Base-by-base conservation (phyloP, 192 early-diverging fungal species). In the Backusella luteola region DNA sequence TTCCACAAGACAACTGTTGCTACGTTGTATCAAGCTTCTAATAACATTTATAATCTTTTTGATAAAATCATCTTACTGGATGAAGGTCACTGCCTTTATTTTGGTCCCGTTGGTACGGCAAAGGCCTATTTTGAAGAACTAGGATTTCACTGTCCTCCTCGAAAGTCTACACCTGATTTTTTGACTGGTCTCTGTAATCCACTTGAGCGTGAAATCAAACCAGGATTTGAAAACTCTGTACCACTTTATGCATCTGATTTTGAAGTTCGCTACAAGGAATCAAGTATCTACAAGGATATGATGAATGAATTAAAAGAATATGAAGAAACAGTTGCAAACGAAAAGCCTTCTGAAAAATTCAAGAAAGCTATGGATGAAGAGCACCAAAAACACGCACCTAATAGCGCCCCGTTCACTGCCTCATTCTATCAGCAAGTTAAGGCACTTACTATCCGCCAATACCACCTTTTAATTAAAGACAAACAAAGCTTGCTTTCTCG, bases 11-110 rank as follows among this genome's bases (percentile, higher is more conserved):
- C 92, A 3, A 89, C 89, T 0, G 59, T 88, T 29, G 86, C 82
- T 23, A 85, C 86, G 2, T 78, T 91, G n/a, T 89, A 87, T 81
- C 90, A 93, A 83, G 89, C 92, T 4, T 91, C 91, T 6, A 93
- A 96, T 77, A 91, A 84, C 83, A 94, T 95, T 49, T 94, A 87
- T 80, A 82, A 88, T 44, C 80, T 94, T 36, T 94, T 94, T 79
- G 91, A 94, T 84, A 91, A 83, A 71, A 84, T 90, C 32, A 77
- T 92, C 53, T 84, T 94, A 19, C 69, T 94, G 3, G 89, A 91
- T 67, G 84, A 91, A 19, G 92, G 92, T 72, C 85, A 85, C 34
- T 88, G 87, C 74, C 83, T 92, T 74, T 94, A 88, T 80, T 92
- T 90, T 86, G 92, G 92, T 7, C 92, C 90, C 34, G 83, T 80